Percentiles rank a stretch among this genome's conserved stretches.
Conservation (phyloP, 306 rosid species). For the Acacia crassicarpa region DNA sequence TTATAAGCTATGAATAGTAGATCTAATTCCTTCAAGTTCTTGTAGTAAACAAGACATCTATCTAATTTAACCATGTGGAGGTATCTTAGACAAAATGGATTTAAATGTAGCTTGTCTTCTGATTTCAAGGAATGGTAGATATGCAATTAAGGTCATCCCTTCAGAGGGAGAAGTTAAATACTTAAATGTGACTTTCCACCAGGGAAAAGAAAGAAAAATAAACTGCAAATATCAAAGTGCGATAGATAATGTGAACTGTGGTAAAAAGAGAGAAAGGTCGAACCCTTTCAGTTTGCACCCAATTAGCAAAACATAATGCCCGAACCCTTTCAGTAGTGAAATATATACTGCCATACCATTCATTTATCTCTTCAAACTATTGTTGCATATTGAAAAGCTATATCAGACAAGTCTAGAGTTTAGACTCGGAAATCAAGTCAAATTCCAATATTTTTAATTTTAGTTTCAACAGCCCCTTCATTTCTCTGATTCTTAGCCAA, state of each 20-base stretch:
- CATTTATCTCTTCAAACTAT: slow-evolving; percentile 4
- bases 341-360: neutral
- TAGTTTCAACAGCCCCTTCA: neutral
- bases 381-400: neutral
- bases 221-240: neutral
- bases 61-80: neutral
- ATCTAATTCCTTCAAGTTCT: no score
- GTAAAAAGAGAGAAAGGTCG: slow-evolving; percentile 1
- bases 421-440: neutral
- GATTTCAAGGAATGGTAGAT: neutral
- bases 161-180: neutral
- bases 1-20: no score
- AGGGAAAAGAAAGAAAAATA: no score
- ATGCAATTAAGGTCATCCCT: neutral
- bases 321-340: neutral
- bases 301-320: slow-evolving; percentile 1
- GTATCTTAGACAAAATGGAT: neutral
- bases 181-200: neutral
- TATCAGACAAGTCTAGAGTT: neutral
- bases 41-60: no score
- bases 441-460: neutral
- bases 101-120: neutral
- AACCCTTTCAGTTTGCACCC: neutral
- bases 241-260: neutral
- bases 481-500: neutral